Evolutionary conservation across 352 stramenopile genomes (phyloP).

Genomic region (Globisporangium megalacanthum): DNA sequence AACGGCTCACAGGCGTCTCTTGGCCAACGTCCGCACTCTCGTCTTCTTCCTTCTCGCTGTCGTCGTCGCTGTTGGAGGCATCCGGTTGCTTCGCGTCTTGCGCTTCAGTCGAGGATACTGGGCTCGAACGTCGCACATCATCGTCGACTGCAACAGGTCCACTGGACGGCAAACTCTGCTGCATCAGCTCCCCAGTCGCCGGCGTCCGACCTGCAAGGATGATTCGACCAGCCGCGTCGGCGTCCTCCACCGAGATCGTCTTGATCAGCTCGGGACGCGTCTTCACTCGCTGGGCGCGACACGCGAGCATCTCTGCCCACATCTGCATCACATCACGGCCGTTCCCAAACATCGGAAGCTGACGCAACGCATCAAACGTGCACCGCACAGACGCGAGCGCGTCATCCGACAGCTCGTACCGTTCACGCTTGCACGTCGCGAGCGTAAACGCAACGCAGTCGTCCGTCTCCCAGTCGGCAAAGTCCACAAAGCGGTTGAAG

Average conservation of each 20-base stretch:
- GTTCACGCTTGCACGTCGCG: constrained; percentile 32
- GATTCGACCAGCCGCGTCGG: constrained; percentile 23
- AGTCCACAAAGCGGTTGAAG: constrained; percentile 88
- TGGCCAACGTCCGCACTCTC: constrained; percentile 14
- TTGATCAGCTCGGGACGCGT: constrained; percentile 33
- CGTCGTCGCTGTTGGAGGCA: constrained; percentile 9
- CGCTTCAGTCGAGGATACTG: neutral
- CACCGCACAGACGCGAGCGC: constrained; percentile 20
- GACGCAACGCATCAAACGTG: constrained; percentile 35
- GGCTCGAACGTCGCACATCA: constrained; percentile 2
- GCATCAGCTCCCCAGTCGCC: constrained; percentile 25
- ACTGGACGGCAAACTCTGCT: constrained; percentile 8
- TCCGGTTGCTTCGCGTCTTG: neutral
- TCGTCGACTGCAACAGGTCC: constrained; percentile 3
- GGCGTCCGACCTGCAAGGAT: constrained; percentile 37
- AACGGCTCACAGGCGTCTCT: constrained; percentile 11
- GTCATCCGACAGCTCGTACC: constrained; percentile 28
- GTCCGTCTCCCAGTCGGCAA: constrained; percentile 79
- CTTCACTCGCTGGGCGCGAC: constrained; percentile 55
- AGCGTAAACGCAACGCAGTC: constrained; percentile 74
- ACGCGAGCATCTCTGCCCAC: constrained; percentile 60
- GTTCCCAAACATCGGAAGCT: constrained; percentile 62
- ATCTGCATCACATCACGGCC: constrained; percentile 63
- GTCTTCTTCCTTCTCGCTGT: constrained; percentile 13
- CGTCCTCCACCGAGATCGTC: constrained; percentile 40